Evolutionary conservation across 2,329 filamentous ascomycete genomes (phyloP), one percentile per base, ranked within the genome.

Genomic region (Arthrinium puccinioides): DNA sequence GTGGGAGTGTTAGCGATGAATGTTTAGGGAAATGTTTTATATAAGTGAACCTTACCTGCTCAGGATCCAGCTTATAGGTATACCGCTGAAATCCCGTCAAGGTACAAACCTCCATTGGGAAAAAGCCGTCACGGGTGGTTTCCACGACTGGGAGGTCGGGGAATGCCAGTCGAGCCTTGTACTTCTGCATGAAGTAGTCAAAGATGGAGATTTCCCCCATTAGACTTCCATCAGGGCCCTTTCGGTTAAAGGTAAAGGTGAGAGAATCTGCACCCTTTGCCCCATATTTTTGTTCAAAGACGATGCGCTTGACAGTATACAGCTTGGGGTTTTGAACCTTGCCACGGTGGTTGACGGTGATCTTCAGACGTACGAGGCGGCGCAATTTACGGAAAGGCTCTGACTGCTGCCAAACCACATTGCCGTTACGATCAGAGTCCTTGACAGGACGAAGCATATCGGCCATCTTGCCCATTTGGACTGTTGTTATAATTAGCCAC

Each of bases 81-180:
- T 82, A 85, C 0, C 74, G 66, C 54, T 84, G 79, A 53, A 76
- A 70, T 0, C 64, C 57, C 24, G 66, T 51, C 6, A 79, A 46
- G 8, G 62, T 59, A 38, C 74, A 76, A 4, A 79, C 55, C 47
- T 84, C 81, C 61, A 83, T 72, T 0, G 80, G 80, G 44, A 82
- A 79, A 4, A 62, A 57, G 0, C 69, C 75, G 2, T 56, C 69
- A 28, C 69, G 70, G 4, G 64, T 69, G 0, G 78, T 76, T 45
- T 74, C 62, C 7, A 84, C 65, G 1, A 84, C 54, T 0, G 81
- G 81, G 2, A 80, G 60, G 3, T 64, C 49, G 7, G 66, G 60
- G 30, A 60, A 63, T 11, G 60, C 52, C 0, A 84, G 57, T 2
- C 55, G 54, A 9, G 72, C 57, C 2, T 69, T 65, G 56, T 83